These are phyloP conservation scores for Nothophaeocryptopus gaeumannii DNA, from an alignment of 2,329 filamentous ascomycete genomes.

Conservation along the genomic window DNA sequence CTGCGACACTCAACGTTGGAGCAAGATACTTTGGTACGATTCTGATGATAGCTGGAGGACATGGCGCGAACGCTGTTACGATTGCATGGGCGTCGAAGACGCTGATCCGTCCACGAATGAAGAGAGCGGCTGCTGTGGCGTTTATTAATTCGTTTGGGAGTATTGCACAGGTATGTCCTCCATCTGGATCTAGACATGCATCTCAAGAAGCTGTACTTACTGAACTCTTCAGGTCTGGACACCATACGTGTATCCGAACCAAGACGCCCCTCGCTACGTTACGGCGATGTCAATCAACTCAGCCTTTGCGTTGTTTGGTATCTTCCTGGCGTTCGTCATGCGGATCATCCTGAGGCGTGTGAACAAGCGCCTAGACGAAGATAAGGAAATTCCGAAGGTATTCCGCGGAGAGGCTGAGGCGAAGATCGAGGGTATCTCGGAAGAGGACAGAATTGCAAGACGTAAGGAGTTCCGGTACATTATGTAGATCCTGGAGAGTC, in stretches of 20 bases:
- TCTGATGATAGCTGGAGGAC: constrained; percentile 4
- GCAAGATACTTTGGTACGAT: constrained; percentile 4
- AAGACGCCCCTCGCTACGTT: background rate
- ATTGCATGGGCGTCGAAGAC: constrained; percentile 4
- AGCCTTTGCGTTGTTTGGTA: background rate
- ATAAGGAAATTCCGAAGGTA: background rate
- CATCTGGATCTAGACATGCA: no score
- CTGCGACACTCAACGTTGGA: background rate
- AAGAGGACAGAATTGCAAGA: constrained; percentile 4
- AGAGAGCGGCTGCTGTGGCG: constrained; percentile 4
- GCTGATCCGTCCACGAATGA: background rate
- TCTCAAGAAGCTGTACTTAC: no score
- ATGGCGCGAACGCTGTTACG: constrained; percentile 2
- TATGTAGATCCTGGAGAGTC: no score
- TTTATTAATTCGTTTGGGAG: constrained; percentile 1
- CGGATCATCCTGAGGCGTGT: background rate
- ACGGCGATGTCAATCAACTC: background rate
- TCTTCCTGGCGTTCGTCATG: constrained; percentile 3
- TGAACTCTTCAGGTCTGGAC: background rate
- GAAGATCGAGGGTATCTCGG: constrained; percentile 2
- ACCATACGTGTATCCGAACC: background rate
- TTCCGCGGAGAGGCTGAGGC: constrained; percentile 1
- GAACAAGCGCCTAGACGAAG: background rate
- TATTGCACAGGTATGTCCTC: background rate
- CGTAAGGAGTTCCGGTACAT: constrained; percentile 5